phyloP scores from a whole-genome alignment of 163 green algal genomes.

The Scenedesmus sp. region DNA sequence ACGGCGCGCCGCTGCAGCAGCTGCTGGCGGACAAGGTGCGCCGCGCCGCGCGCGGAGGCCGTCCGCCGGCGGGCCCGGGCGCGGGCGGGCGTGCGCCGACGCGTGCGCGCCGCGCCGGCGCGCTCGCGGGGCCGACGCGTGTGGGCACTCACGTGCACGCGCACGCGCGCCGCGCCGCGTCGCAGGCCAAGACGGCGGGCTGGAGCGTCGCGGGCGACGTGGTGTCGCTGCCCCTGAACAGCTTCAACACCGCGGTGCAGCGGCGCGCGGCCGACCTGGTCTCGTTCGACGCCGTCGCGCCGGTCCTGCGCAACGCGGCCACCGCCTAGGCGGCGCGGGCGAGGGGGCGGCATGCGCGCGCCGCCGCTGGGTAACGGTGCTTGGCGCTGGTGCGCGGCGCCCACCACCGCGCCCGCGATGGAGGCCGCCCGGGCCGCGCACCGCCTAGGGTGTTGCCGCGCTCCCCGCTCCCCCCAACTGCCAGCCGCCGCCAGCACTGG shows the following conservation, averaged over 20 bases:
- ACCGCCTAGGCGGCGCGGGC: no score
- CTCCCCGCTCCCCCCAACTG: no score
- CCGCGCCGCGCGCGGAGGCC: not conserved
- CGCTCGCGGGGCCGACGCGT: no score
- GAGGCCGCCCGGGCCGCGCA: no score
- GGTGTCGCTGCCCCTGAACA: conserved; percentile 54
- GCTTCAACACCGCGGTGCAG: conserved; percentile 55
- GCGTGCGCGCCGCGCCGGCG: not conserved
- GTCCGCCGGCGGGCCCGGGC: not conserved
- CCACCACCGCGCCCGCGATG: no score
- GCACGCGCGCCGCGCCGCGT: not conserved
- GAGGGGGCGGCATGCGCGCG: no score
- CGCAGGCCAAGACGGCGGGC: conserved; percentile 35
- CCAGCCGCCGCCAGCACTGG: no score
- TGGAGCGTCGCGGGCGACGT: conserved; percentile 56
- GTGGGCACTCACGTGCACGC: not conserved
- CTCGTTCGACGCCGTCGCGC: conserved; percentile 58
- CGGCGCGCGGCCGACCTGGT: conserved; percentile 57
- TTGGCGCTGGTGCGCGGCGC: no score
- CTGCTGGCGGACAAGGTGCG: conserved; percentile 56
- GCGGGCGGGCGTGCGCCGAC: not conserved
- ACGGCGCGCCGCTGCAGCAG: conserved; percentile 57
- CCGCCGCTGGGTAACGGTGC: no score
- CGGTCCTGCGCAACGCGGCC: conserved; percentile 43
- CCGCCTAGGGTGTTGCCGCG: no score